Conservation (phyloP, 805 yeast genomes). For the Komagataella phaffii region DNA sequence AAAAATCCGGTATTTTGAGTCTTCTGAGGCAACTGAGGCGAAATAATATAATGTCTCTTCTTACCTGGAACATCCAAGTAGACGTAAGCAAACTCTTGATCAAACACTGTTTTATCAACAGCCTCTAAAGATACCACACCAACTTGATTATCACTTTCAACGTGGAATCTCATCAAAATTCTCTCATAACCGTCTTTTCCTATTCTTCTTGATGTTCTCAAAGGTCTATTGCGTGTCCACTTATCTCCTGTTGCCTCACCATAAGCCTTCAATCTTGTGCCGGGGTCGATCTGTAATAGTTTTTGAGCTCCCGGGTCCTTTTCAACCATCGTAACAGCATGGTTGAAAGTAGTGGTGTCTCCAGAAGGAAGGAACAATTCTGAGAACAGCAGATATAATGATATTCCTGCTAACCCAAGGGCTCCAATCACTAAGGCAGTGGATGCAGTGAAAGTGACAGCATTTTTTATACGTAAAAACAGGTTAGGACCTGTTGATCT, state of each 20-base stretch:
- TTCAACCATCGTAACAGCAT: slow-evolving; percentile 69
- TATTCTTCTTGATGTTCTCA: slow-evolving; percentile 48
- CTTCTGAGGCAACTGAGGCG: slow-evolving; percentile 36
- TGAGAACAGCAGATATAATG: slow-evolving; percentile 62
- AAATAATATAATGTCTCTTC: slow-evolving; percentile 54
- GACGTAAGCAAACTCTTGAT: slow-evolving; percentile 58
- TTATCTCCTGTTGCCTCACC: slow-evolving; percentile 63
- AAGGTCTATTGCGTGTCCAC: slow-evolving; percentile 85
- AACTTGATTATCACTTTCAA: slow-evolving; percentile 50
- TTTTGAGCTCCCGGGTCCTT: slow-evolving; percentile 46
- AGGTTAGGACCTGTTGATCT: slow-evolving; percentile 2
- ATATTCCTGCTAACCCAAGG: slow-evolving; percentile 49
- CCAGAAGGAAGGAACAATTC: slow-evolving; percentile 84
- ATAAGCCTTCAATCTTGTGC: slow-evolving; percentile 64
- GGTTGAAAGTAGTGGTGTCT: slow-evolving; percentile 81
- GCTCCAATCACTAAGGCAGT: slow-evolving; percentile 56
- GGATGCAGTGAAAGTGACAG: slow-evolving; percentile 48
- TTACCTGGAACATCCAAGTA: slow-evolving; percentile 67
- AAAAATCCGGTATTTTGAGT: slow-evolving; percentile 44
- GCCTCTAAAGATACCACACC: slow-evolving; percentile 78
- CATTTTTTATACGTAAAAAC: slow-evolving; percentile 27
- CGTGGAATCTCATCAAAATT: slow-evolving; percentile 73
- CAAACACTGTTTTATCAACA: slow-evolving; percentile 48
- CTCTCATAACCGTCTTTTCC: slow-evolving; percentile 75
- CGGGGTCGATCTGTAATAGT: slow-evolving; percentile 37